Base-by-base conservation (phyloP, 208 protist genomes). In the Lotmaria passim region DNA sequence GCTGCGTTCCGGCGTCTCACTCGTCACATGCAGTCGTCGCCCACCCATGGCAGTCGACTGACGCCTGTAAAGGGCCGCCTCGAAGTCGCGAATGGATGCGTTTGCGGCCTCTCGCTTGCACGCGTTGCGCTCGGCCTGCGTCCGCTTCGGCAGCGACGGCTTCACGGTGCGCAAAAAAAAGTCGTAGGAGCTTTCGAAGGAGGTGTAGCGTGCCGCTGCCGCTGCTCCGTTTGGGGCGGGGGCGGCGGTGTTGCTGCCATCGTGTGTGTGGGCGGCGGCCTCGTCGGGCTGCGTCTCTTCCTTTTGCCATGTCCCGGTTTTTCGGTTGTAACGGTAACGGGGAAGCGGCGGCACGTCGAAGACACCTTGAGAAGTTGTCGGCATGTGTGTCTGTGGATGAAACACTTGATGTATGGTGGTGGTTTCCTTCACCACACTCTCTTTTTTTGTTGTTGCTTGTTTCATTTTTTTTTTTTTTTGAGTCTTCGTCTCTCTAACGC, bases 171-270 rank as follows among this genome's bases (percentile, higher is more conserved):
- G 65, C 34, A 94, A 63, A 43, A 89, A 87, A 52, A 81, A 86
- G 50, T 94, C 89, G 34, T 82, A 83, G 30, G 86, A 87, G 67
- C 83, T 91, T 43, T 91, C 84, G 28, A 81, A 81, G 8, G 75
- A 56, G 1, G 11, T 15, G 23, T 50, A 17, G n/a, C n/a, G n/a
- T n/a, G n/a, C n/a, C 4, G 30, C 38, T 12, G 58, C 23, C 50
- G 17, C 48, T 15, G n/a, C 38, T 0, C n/a, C 14, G 7, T 21
- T 7, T 10, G 69, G 7, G 0, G 31, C 26, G 17, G 30, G 31
- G 8, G 2, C 46, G 14, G 60, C 24, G 31, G 30, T 28, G 0
- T 1, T 52, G 23, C 0, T 31, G 44, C 28, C 15, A 11, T 4
- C 28, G 17, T 8, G 23, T 7, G 28, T 28, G 6, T 0, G 30